A percentile compares a stretch with the other conserved stretches of the same genome.
Conservation (phyloP, 2,329 filamentous ascomycete genomes). For the Sarocladium oryzae region DNA sequence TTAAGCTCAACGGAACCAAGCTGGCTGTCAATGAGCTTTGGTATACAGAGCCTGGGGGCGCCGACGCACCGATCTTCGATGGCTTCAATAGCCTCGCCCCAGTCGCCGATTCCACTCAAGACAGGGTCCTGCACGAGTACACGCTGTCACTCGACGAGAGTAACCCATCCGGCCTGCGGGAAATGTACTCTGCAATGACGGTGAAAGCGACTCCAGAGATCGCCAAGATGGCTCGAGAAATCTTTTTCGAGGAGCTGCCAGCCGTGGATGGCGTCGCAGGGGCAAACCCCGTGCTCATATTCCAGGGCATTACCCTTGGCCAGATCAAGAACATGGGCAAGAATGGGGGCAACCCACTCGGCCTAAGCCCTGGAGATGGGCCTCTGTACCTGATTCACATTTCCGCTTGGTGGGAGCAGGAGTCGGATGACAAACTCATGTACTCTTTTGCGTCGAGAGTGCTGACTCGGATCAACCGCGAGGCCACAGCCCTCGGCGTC, state of each 20-base stretch:
- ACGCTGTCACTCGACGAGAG: slow-evolving; percentile 8
- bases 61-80: slow-evolving; percentile 28
- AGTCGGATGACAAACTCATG: slow-evolving; percentile 15
- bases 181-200: slow-evolving; percentile 5
- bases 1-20: slow-evolving; percentile 13
- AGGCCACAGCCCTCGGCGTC: slow-evolving; percentile 11
- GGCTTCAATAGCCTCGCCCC: slow-evolving; percentile 27
- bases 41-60: slow-evolving; percentile 28
- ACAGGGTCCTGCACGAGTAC: slow-evolving; percentile 14
- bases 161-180: slow-evolving; percentile 16
- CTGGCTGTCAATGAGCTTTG: slow-evolving; percentile 27
- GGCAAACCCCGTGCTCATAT: not conserved
- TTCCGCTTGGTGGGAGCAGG: slow-evolving; percentile 17
- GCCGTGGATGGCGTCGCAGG: slow-evolving; percentile 10
- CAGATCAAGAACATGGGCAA: slow-evolving; percentile 27
- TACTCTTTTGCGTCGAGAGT: slow-evolving; percentile 14
- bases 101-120: slow-evolving; percentile 21
- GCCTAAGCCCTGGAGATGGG: slow-evolving; percentile 22
- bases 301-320: slow-evolving; percentile 14
- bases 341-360: slow-evolving; percentile 25
- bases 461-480: slow-evolving; percentile 14
- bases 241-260: slow-evolving; percentile 17
- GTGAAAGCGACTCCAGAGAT: not conserved
- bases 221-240: slow-evolving; percentile 8
- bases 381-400: slow-evolving; percentile 17